Evolutionary conservation across 148 eudicot species (phyloP), one percentile per base, ranked within the genome.

Genomic region (Cornus florida): DNA sequence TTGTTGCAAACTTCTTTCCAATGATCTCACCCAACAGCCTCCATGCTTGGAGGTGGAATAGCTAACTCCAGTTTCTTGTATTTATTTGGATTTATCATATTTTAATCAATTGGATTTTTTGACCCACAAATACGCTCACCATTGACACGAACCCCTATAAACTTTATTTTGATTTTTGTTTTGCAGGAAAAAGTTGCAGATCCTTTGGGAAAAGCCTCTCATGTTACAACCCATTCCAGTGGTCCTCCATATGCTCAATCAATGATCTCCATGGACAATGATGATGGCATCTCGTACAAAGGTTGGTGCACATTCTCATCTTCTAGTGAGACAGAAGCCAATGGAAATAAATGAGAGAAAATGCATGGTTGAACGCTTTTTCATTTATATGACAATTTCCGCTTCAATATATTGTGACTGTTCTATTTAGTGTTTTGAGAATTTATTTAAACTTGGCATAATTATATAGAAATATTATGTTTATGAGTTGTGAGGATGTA

Each of bases 151-250:
- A 62, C 24, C 20, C 66, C 7, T 6, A 5, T 0, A n/a, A 62
- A 19, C 23, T 62, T n/a, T 62, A 62, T 62, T 62, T 62, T 1
- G 23, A 62, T 41, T 70, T 68, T 83, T 28, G 56, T 31, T 22
- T 64, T 17, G 35, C 84, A 92, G 97, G 97, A 92, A 79, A 92
- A 91, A 82, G 90, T 86, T 48, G 77, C 87, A 60, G 97, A 92
- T 56, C 83, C 91, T 75, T 79, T 86, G 76, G 85, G 91, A 71
- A 92, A 92, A 62, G 83, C 88, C 1, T 78, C 91, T 48, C 91
- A 91, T 65, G 83, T 83, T 75, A 79, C 90, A 35, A 84, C 87
- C 39, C 91, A 86, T 76, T 71, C 92, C 71, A 83, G 82, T 76
- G 88, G 86, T 75, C 97, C 87, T 60, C 83, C 88, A 38, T 88